Percentiles rank a stretch among this genome's conserved stretches.
phyloP scores from a whole-genome alignment of 2,329 filamentous ascomycete genomes.

The Aspergillus sp. region DNA sequence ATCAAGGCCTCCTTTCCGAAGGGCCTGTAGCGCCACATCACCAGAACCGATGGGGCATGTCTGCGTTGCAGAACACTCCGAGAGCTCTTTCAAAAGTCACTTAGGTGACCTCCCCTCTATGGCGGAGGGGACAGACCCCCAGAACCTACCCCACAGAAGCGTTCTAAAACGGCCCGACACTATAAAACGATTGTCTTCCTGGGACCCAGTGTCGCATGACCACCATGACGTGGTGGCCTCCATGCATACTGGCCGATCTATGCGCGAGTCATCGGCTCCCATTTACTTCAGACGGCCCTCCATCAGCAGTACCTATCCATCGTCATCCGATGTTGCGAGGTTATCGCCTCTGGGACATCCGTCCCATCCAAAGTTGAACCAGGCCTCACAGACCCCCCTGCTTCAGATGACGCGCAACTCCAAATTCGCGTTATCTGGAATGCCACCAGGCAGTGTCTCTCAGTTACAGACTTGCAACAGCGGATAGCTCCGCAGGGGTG shows the following conservation, averaged over 20 bases:
- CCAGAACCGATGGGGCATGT: slow-evolving; percentile 12
- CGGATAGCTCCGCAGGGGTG: not conserved
- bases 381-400: slow-evolving; percentile 6
- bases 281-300: slow-evolving; percentile 6
- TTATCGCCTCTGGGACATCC: not conserved
- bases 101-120: too few species aligned
- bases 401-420: slow-evolving; percentile 17
- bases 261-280: not conserved
- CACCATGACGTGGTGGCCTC: not conserved
- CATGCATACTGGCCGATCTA: not conserved
- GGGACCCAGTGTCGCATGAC: not conserved
- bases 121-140: too few species aligned
- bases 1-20: slow-evolving; percentile 11
- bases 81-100: too few species aligned
- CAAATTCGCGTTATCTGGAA: not conserved
- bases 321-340: slow-evolving; percentile 1
- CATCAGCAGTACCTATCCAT: not conserved
- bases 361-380: slow-evolving; percentile 9
- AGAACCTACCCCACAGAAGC: not conserved
- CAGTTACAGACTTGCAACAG: not conserved
- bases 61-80: too few species aligned
- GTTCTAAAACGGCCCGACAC: not conserved
- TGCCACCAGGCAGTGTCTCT: not conserved
- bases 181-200: not conserved
- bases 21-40: slow-evolving; percentile 17